A percentile compares a stretch with the other conserved stretches of the same genome.
These are phyloP conservation scores for Fraxinus velutina DNA, from an alignment of 305 asterid genomes.

Conservation along the genomic window DNA sequence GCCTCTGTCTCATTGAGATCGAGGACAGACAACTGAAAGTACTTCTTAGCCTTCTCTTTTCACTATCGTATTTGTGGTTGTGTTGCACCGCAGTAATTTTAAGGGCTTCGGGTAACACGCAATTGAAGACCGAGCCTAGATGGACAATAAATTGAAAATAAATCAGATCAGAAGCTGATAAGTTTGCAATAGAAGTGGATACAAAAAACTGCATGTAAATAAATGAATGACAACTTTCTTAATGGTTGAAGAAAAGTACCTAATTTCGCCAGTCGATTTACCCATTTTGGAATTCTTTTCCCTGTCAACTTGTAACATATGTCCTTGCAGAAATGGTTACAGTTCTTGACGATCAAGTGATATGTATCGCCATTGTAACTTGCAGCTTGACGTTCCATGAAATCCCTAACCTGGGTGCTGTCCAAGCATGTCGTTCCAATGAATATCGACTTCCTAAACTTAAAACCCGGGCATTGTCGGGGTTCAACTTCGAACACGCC, in stretches of 20 bases:
- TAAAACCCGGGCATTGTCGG: conserved; percentile 76
- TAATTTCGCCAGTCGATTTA: conserved; percentile 78
- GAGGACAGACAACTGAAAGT: conserved; percentile 67
- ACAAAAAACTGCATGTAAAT: not conserved
- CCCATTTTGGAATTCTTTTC: conserved; percentile 75
- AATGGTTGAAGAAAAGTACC: conserved; percentile 35
- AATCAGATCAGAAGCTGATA: not conserved
- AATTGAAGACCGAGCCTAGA: conserved; percentile 72
- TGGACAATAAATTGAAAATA: not conserved
- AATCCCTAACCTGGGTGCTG: conserved; percentile 57
- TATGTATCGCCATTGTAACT: conserved; percentile 68
- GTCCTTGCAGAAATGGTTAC: conserved; percentile 87
- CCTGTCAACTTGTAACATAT: conserved; percentile 71
- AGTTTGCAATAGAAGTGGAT: not conserved
- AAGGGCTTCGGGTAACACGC: conserved; percentile 70
- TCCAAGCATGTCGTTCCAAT: conserved; percentile 67
- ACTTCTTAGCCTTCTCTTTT: conserved; percentile 58
- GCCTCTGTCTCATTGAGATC: conserved; percentile 68
- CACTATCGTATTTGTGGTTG: conserved; percentile 50
- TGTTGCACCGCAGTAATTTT: conserved; percentile 66
- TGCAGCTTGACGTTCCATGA: conserved; percentile 59
- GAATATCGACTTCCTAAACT: conserved; percentile 65
- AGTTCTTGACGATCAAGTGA: conserved; percentile 67
- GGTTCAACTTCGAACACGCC: conserved; percentile 88
- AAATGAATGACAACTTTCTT: not conserved